Conservation (phyloP, 2,329 filamentous ascomycete genomes). For the Trichoderma oligosporum region DNA sequence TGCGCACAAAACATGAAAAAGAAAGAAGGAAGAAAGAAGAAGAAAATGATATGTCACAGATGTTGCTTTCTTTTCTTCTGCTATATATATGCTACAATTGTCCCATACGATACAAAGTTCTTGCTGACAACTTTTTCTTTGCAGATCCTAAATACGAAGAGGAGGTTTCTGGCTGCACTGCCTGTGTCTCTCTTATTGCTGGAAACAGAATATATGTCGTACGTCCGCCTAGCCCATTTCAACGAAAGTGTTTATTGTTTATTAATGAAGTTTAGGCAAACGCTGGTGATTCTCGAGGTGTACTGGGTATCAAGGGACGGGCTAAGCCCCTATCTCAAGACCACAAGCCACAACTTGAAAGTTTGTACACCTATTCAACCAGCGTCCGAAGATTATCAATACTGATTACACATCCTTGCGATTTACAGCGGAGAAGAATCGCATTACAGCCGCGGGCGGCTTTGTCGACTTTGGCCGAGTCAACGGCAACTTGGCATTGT, state of each 20-base stretch:
- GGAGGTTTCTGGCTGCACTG: constrained; percentile 96
- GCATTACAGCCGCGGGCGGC: constrained; percentile 91
- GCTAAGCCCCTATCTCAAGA: constrained; percentile 98
- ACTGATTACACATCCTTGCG: constrained; percentile 21
- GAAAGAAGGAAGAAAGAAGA: background rate
- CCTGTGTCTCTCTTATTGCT: constrained; percentile 84
- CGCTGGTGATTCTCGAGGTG: constrained; percentile 90
- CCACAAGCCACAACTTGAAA: constrained; percentile 98
- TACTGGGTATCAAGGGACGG: constrained; percentile 92
- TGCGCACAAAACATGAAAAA: background rate
- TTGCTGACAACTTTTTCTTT: background rate
- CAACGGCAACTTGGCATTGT: constrained; percentile 95
- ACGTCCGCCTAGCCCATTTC: constrained; percentile 44
- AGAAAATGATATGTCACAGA: constrained; percentile 8
- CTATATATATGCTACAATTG: background rate
- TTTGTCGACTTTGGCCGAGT: constrained; percentile 98
- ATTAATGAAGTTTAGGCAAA: constrained; percentile 65
- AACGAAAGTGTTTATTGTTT: too few species aligned
- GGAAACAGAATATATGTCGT: constrained; percentile 93
- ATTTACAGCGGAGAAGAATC: constrained; percentile 78
- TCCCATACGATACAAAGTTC: background rate
- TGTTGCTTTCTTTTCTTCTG: background rate
- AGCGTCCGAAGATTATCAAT: background rate
- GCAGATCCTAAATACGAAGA: constrained; percentile 95
- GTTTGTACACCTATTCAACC: constrained; percentile 45